phyloP scores from a whole-genome alignment of 768 basidiomycete genomes.

The Suillus fuscotomentosus region DNA sequence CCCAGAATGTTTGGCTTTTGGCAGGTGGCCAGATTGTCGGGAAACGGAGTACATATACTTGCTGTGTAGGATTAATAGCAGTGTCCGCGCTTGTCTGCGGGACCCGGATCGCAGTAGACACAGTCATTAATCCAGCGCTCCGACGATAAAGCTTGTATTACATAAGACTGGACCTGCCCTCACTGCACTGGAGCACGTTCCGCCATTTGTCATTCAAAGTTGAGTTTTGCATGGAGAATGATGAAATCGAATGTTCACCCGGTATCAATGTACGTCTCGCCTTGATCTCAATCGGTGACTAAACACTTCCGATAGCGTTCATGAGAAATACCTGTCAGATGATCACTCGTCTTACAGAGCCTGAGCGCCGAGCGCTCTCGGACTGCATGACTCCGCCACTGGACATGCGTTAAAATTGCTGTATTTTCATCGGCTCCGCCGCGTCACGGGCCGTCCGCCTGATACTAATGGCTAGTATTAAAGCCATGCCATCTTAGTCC shows the following conservation, averaged over 20 bases:
- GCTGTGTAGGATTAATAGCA: no score
- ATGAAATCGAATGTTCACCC: no score
- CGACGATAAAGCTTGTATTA: neutral
- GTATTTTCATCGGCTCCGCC: neutral
- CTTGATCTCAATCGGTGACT: neutral
- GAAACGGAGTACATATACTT: no score
- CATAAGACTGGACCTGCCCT: neutral
- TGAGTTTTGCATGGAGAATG: neutral
- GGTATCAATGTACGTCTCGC: neutral
- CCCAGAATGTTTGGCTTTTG: neutral
- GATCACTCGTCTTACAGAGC: neutral
- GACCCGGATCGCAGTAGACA: no score
- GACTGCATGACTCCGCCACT: neutral
- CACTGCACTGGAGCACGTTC: no score
- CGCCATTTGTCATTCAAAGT: no score
- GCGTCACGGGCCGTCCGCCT: neutral
- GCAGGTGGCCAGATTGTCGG: no score
- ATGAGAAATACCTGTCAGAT: neutral
- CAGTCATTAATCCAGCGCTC: neutral
- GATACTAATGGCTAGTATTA: neutral
- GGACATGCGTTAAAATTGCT: neutral
- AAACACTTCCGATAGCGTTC: neutral
- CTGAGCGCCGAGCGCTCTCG: neutral
- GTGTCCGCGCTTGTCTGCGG: no score
- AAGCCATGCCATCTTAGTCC: neutral